phyloP scores from a whole-genome alignment of 805 yeast species.

The Tetrapisispora iriomotensis region DNA sequence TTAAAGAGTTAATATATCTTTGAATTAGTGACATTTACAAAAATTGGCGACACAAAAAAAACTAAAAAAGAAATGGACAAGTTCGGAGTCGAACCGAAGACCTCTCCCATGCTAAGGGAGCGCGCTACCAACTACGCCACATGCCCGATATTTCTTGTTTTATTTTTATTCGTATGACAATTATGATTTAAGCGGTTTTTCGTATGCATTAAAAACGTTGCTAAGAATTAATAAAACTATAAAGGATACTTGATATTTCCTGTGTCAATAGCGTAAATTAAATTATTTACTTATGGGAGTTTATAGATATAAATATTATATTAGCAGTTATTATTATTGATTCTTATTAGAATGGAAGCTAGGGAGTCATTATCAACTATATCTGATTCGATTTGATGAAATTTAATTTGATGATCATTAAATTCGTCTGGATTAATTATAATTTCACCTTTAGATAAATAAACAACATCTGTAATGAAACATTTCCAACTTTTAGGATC shows the following conservation, averaged over 20 bases:
- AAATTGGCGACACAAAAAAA: not conserved
- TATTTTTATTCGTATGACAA: too few species aligned
- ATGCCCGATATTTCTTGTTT: constrained; percentile 38
- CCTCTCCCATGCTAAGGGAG: constrained; percentile 73
- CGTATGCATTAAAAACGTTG: too few species aligned
- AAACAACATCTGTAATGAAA: constrained; percentile 56
- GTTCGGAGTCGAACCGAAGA: constrained; percentile 75
- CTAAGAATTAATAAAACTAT: too few species aligned
- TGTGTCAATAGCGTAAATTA: too few species aligned
- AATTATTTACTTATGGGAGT: too few species aligned
- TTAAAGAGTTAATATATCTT: too few species aligned
- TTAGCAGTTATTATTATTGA: constrained; percentile 3
- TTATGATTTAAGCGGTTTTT: too few species aligned
- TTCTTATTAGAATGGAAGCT: constrained; percentile 8
- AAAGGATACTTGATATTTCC: too few species aligned
- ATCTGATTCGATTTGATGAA: constrained; percentile 29
- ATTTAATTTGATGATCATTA: constrained; percentile 35
- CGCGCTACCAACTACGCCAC: constrained; percentile 81
- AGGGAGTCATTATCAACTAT: constrained; percentile 18
- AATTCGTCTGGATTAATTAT: constrained; percentile 37
- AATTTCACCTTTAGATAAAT: constrained; percentile 42
- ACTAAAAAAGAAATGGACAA: constrained; percentile 41
- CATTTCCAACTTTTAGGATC: constrained; percentile 30
- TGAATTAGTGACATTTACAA: too few species aligned
- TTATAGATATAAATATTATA: not conserved